Conservation (phyloP, 805 yeast species). For the Lachancea cidri region DNA sequence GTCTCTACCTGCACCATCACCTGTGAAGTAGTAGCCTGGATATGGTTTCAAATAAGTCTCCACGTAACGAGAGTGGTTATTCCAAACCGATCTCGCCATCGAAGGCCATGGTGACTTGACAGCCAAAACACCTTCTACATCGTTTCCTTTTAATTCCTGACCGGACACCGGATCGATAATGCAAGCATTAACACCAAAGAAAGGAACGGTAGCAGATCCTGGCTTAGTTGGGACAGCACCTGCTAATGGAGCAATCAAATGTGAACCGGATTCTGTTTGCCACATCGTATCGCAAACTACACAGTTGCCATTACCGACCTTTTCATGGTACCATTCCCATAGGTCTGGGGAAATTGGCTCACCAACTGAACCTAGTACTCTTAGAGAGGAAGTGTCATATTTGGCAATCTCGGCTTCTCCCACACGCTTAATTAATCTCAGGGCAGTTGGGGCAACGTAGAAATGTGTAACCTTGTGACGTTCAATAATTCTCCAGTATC, state of each 20-base stretch:
- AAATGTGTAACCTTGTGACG: conserved; percentile 89
- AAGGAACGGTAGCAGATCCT: conserved; percentile 94
- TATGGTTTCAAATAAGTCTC: conserved; percentile 93
- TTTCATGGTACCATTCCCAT: conserved; percentile 97
- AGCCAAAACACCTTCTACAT: conserved; percentile 95
- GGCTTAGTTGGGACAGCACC: conserved; percentile 95
- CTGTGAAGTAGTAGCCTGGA: conserved; percentile 91
- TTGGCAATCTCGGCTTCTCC: conserved; percentile 80
- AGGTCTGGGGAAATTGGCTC: conserved; percentile 98
- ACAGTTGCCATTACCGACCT: conserved; percentile 84
- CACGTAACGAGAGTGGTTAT: conserved; percentile 76
- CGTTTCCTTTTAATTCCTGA: conserved; percentile 74
- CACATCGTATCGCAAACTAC: conserved; percentile 96
- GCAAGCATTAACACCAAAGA: conserved; percentile 88
- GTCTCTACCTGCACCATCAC: conserved; percentile 98
- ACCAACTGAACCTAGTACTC: conserved; percentile 95
- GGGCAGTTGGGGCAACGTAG: conserved; percentile 97
- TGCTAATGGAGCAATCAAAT: conserved; percentile 88
- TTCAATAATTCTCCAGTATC: conserved; percentile 96
- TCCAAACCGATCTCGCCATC: conserved; percentile 95
- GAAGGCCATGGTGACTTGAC: conserved; percentile 94
- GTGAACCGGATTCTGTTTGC: conserved; percentile 98
- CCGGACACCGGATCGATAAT: conserved; percentile 94
- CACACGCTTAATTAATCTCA: conserved; percentile 83
- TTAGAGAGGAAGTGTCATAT: conserved; percentile 77